Conservation (phyloP, 2,329 filamentous ascomycete genomes). For the Monosporascus sp. region DNA sequence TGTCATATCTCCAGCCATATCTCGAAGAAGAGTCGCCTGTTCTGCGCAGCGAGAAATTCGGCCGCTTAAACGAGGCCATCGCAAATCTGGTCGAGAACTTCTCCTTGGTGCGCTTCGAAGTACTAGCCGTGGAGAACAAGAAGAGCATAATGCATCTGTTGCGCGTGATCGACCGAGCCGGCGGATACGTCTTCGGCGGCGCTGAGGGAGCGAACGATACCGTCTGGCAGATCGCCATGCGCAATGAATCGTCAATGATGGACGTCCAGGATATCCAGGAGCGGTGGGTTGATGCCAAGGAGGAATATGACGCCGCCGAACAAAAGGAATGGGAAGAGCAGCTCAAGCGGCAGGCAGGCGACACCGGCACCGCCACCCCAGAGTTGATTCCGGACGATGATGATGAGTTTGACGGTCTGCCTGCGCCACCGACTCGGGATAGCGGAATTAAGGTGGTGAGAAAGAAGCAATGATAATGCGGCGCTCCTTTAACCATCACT, state of each 20-base stretch:
- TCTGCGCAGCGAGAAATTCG: conserved; percentile 69
- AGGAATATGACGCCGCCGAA: conserved; percentile 80
- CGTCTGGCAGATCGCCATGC: conserved; percentile 95
- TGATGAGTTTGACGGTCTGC: conserved; percentile 46
- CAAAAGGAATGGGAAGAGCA: conserved; percentile 70
- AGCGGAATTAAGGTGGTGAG: conserved; percentile 68
- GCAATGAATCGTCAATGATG: conserved; percentile 66
- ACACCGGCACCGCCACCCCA: conserved; percentile 27
- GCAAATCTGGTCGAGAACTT: conserved; percentile 85
- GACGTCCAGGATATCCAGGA: conserved; percentile 90
- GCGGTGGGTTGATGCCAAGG: conserved; percentile 87
- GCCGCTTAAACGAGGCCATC: conserved; percentile 78
- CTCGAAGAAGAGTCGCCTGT: conserved; percentile 73
- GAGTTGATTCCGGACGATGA: conserved; percentile 29
- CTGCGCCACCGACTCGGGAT: conserved; percentile 40
- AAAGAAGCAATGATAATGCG: conserved; percentile 47
- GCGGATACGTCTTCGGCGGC: conserved; percentile 86
- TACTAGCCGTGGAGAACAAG: conserved; percentile 92
- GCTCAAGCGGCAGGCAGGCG: conserved; percentile 42
- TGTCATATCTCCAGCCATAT: conserved; percentile 74
- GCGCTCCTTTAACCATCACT: conserved; percentile 22
- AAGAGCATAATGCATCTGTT: conserved; percentile 92
- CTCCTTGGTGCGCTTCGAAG: conserved; percentile 85
- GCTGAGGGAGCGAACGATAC: conserved; percentile 91
- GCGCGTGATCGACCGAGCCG: conserved; percentile 82